A percentile compares a stretch with the other conserved stretches of the same genome.
phyloP scores from a whole-genome alignment of 345 rosid species.

The Trapa incisa region DNA sequence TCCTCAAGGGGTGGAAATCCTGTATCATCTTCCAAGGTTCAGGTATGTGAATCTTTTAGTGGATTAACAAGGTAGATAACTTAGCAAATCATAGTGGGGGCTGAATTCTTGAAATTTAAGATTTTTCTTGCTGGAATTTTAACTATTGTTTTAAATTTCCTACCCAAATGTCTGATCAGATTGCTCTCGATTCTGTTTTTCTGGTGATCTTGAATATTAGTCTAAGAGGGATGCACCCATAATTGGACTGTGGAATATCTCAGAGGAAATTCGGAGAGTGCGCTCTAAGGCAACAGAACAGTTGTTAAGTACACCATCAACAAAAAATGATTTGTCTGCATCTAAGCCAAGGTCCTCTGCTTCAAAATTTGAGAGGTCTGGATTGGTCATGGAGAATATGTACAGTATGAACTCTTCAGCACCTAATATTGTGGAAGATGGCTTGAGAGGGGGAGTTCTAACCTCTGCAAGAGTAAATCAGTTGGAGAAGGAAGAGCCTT shows the following conservation, averaged over 20 bases:
- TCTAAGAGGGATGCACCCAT: slow-evolving; percentile 36
- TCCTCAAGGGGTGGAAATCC: slow-evolving; percentile 29
- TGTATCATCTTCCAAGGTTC: slow-evolving; percentile 45
- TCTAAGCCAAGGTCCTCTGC: slow-evolving; percentile 38
- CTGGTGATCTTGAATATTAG: slow-evolving; percentile 21
- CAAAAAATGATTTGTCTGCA: slow-evolving; percentile 35
- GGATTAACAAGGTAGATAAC: not conserved
- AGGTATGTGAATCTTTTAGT: slow-evolving; percentile 4
- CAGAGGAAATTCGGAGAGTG: slow-evolving; percentile 77
- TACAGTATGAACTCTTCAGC: slow-evolving; percentile 12
- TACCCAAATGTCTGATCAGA: not conserved
- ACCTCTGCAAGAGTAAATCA: slow-evolving; percentile 10
- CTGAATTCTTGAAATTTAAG: not conserved
- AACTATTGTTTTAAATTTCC: not conserved
- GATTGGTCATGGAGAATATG: slow-evolving; percentile 28
- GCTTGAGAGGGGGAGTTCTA: slow-evolving; percentile 14
- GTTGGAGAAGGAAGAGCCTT: slow-evolving; percentile 12
- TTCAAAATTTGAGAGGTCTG: slow-evolving; percentile 36
- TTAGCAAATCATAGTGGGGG: not conserved
- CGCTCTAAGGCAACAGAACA: slow-evolving; percentile 83
- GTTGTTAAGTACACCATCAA: slow-evolving; percentile 41
- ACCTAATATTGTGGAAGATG: slow-evolving; percentile 16
- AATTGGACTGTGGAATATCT: slow-evolving; percentile 64
- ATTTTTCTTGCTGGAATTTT: not conserved
- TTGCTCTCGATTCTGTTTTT: not conserved